Evolutionary conservation across 2,329 filamentous ascomycete genomes (phyloP).

Genomic region (Diaporthe caulivora): DNA sequence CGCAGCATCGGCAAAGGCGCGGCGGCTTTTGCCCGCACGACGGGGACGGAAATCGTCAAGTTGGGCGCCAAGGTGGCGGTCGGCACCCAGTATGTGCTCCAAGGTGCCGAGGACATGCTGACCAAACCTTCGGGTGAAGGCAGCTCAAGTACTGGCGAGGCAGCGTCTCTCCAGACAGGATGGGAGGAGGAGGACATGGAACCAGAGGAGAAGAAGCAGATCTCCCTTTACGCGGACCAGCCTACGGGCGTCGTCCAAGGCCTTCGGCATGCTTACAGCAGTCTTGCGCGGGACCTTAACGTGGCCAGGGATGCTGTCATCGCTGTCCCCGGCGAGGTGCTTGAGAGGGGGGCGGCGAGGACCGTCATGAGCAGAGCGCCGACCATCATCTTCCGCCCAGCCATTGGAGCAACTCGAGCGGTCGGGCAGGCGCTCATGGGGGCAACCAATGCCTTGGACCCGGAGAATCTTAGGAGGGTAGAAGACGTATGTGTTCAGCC

Average conservation of each 20-base stretch:
- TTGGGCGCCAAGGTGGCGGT: conserved; percentile 94
- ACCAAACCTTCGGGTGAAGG: conserved; percentile 56
- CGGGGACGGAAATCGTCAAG: conserved; percentile 93
- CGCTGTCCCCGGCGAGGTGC: conserved; percentile 90
- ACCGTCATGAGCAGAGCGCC: conserved; percentile 86
- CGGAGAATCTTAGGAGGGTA: conserved; percentile 81
- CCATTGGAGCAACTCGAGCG: conserved; percentile 89
- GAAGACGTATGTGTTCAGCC: conserved; percentile 83
- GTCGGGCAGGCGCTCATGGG: conserved; percentile 91
- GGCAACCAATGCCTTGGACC: conserved; percentile 91
- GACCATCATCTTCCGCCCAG: conserved; percentile 92
- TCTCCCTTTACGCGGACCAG: conserved; percentile 94
- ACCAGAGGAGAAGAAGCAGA: conserved; percentile 79
- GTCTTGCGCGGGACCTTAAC: conserved; percentile 88
- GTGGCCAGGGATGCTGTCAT: conserved; percentile 92
- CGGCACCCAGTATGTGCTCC: conserved; percentile 92
- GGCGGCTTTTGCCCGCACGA: conserved; percentile 89
- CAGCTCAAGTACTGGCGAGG: conserved; percentile 39
- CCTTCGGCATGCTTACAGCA: conserved; percentile 83
- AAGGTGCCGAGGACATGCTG: conserved; percentile 87
- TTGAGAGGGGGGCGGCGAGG: conserved; percentile 86
- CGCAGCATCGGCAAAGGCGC: conserved; percentile 94
- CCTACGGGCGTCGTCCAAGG: conserved; percentile 91
- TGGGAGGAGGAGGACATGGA: conserved; percentile 68
- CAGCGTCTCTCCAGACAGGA: conserved; percentile 38